phyloP scores from a whole-genome alignment of 805 yeast species.

The Suhomyces tanzawaensis region DNA sequence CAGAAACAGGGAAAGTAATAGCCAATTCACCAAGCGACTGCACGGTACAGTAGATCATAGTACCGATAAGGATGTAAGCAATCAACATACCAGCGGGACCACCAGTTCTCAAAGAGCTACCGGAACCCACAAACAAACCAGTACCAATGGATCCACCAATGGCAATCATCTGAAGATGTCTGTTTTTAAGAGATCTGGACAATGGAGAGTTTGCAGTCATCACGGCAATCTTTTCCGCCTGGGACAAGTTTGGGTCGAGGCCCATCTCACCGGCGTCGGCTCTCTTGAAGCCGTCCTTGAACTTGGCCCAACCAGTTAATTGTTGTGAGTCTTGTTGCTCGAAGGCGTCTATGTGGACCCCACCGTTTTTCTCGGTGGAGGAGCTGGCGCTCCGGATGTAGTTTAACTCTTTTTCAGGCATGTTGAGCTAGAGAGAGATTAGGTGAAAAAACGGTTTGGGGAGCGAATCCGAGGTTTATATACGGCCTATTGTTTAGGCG shows the following conservation, averaged over 20 bases:
- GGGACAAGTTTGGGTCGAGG: slow-evolving; percentile 44
- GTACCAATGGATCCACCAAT: slow-evolving; percentile 84
- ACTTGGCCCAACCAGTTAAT: slow-evolving; percentile 16
- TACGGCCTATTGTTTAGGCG: no score
- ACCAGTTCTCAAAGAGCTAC: slow-evolving; percentile 56
- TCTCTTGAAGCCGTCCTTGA: slow-evolving; percentile 32
- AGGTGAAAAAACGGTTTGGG: no score
- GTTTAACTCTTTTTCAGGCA: slow-evolving; percentile 43
- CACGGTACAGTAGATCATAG: slow-evolving; percentile 36
- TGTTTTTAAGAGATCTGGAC: slow-evolving; percentile 50
- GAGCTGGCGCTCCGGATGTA: slow-evolving; percentile 39
- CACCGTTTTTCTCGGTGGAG: slow-evolving; percentile 37
- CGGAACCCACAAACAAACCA: slow-evolving; percentile 76
- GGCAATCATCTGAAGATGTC: slow-evolving; percentile 80
- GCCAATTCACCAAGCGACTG: slow-evolving; percentile 49
- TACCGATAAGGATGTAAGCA: slow-evolving; percentile 38
- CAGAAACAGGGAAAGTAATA: slow-evolving; percentile 41
- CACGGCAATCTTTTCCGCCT: slow-evolving; percentile 46
- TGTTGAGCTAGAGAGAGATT: no score
- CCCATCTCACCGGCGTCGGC: slow-evolving; percentile 37
- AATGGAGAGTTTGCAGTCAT: slow-evolving; percentile 47
- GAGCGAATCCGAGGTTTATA: no score
- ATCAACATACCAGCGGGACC: slow-evolving; percentile 64
- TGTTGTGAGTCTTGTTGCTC: slow-evolving; percentile 17
- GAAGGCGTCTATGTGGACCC: slow-evolving; percentile 35